Evolutionary conservation across 75 land plant species (phyloP).

Genomic region (Picea sitchensis): DNA sequence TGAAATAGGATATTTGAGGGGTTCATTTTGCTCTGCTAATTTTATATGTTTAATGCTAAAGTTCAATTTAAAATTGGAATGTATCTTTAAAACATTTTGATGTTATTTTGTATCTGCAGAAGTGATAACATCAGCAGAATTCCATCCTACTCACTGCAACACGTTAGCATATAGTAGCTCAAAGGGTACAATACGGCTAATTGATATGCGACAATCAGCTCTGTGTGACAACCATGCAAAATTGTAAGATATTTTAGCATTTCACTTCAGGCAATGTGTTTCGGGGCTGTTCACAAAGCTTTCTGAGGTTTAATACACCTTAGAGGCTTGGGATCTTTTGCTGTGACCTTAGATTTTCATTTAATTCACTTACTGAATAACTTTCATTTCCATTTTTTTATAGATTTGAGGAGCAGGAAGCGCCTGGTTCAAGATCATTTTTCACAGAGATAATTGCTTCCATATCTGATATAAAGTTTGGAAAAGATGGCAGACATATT

Average conservation of each 20-base stretch:
- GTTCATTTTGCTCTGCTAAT: neutral
- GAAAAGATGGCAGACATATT: constrained; percentile 75
- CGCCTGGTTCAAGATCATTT: constrained; percentile 85
- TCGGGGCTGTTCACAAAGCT: neutral
- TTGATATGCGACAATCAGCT: constrained; percentile 95
- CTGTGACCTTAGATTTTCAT: neutral
- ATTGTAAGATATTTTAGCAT: constrained; percentile 46
- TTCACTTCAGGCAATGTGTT: neutral
- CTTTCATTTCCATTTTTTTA: neutral
- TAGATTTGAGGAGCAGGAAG: constrained; percentile 95
- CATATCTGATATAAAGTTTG: constrained; percentile 95
- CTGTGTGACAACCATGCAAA: constrained; percentile 85
- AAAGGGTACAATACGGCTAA: constrained; percentile 87
- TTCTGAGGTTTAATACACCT: no score
- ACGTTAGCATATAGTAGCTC: constrained; percentile 94
- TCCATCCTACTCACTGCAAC: constrained; percentile 92
- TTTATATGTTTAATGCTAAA: neutral
- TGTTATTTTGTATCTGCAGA: constrained; percentile 40
- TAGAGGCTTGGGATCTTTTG: neutral
- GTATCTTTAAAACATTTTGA: neutral
- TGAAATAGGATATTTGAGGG: neutral
- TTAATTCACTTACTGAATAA: neutral
- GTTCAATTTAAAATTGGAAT: neutral
- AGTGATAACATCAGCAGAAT: constrained; percentile 99
- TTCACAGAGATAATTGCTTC: constrained; percentile 98